Conservation (phyloP, 2,329 filamentous ascomycete species). For the Fusarium paranaense region DNA sequence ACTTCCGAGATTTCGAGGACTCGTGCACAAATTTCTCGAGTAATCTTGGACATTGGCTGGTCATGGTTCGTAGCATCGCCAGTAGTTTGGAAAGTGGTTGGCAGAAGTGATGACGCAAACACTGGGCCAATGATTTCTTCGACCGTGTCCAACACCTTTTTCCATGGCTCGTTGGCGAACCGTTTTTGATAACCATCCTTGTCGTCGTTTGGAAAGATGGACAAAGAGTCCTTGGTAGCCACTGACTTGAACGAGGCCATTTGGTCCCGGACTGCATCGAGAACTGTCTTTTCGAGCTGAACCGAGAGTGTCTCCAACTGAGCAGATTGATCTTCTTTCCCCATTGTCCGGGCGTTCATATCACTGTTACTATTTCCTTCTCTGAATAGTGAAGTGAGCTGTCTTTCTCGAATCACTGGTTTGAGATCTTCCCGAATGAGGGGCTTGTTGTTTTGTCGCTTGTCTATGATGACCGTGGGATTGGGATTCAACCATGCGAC, state of each 20-base stretch:
- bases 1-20: background rate
- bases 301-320: background rate
- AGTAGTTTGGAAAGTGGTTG: background rate
- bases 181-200: background rate
- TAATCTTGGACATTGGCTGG: background rate
- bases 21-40: background rate
- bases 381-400: background rate
- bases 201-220: background rate
- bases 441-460: constrained; percentile 6
- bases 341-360: background rate
- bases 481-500: background rate
- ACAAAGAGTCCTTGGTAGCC: background rate
- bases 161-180: background rate
- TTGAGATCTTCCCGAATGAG: background rate
- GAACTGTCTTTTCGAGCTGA: background rate
- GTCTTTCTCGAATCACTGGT: background rate
- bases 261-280: background rate
- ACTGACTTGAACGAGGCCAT: constrained; percentile 4
- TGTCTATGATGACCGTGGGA: background rate
- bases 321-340: background rate
- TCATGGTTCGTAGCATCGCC: background rate
- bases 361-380: background rate
- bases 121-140: background rate
- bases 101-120: background rate
- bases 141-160: background rate